Evolutionary conservation across 768 basidiomycete species (phyloP), one percentile per base, ranked within the genome.

Genomic region (Boletellus emodensis): DNA sequence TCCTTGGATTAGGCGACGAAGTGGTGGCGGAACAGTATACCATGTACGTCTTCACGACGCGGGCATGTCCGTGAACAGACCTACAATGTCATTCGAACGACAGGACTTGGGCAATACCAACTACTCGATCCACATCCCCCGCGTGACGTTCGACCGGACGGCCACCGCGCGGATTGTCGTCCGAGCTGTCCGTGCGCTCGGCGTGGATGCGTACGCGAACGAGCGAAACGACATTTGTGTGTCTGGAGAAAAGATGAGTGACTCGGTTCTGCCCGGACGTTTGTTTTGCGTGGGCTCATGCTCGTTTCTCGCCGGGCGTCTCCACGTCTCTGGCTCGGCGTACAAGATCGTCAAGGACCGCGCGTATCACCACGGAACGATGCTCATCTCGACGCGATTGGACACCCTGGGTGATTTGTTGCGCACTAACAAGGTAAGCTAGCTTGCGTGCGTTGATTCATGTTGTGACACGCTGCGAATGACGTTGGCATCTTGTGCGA

Each of bases 81-180:
- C 24, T 9, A 9, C 39, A 13, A n/a, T 42, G 26, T 33, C 34
- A 39, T 32, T 37, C 45, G n/a, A 36, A 44, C 18, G 24, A 24
- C 63, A 98, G 96, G 96, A 99, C 63, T 71, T 94, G 15, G 96
- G 96, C 14, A 99, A 99, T 66, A 94, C 93, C 2, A 98, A 98
- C 64, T 98, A 91, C 68, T 96, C 94, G 0, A 88, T 99, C 52
- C 90, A 96, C 56, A 76, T 95, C 12, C 87, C 95, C 0, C 80
- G 95, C 6, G 61, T 75, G 5, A 74, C 84, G 0, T 98, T 99
- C 56, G 83, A 95, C 62, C 78, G 94, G 32, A 75, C 80, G 32
- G 77, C 73, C 17, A 94, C 94, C 0, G 87, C 90, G 0, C 77
- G 83, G 49, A 71, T 94, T n/a, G 75, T 94, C 22, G 74, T 88